Evolutionary conservation across 192 early-diverging fungal species (phyloP).

Genomic region (Entophlyctis luteolus): DNA sequence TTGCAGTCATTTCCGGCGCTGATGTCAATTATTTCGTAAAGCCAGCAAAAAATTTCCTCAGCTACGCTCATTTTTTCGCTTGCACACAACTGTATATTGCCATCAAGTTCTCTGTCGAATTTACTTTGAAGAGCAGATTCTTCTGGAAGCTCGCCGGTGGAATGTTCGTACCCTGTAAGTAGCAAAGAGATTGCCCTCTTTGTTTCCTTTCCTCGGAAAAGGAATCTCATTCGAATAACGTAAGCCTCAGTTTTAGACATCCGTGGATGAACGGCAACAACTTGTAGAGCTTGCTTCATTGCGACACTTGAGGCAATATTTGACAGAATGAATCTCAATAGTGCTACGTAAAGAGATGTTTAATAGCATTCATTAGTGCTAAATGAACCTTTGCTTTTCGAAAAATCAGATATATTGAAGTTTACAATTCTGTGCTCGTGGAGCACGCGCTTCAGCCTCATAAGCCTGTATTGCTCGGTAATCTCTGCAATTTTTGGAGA

Average conservation of each 20-base stretch:
- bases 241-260: slow-evolving; percentile 54
- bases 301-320: slow-evolving; percentile 42
- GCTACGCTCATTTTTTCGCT: slow-evolving; percentile 25
- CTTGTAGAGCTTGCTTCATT: slow-evolving; percentile 56
- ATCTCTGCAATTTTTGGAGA: slow-evolving; percentile 39
- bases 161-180: slow-evolving; percentile 24
- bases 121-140: slow-evolving; percentile 20
- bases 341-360: too few relatives aligned
- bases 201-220: slow-evolving; percentile 44
- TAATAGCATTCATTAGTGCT: too few relatives aligned
- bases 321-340: slow-evolving; percentile 52
- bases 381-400: slow-evolving; percentile 48
- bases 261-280: slow-evolving; percentile 60
- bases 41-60: slow-evolving; percentile 34
- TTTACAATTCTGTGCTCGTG: slow-evolving; percentile 49
- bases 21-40: slow-evolving; percentile 34
- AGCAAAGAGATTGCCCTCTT: slow-evolving; percentile 26
- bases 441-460: slow-evolving; percentile 63
- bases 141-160: neutral
- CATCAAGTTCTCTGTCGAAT: slow-evolving; percentile 23
- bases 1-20: slow-evolving; percentile 14
- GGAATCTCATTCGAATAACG: slow-evolving; percentile 44
- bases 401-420: slow-evolving; percentile 58
- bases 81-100: neutral
- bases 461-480: slow-evolving; percentile 59